Base-by-base conservation (phyloP, 1,284 basidiomycete genomes). In the Malassezia yamatoensis region DNA sequence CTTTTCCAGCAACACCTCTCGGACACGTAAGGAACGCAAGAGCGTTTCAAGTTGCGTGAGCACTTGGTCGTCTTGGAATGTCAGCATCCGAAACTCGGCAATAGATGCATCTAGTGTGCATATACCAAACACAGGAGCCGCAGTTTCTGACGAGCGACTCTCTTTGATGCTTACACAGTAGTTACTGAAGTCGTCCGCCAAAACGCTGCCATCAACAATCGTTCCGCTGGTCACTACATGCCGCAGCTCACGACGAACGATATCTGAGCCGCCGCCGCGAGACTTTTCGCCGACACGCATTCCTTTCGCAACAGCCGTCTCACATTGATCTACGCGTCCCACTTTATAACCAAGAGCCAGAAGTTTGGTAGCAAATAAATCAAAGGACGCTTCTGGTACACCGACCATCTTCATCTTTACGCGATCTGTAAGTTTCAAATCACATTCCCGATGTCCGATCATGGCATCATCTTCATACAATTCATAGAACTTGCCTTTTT, bases 381-480 rank as follows among this genome's bases (percentile, higher is more conserved):
- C 90, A 76, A 98, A 94, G 1, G 85, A 85, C 75, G 83, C 84
- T 74, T 98, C 94, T 0, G 94, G 94, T 5, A 98, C 93, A 40
- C 94, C 91, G 58, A 94, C 89, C 88, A 72, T 72, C 53, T 87
- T 91, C 94, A 99, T 99, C 77, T 96, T 98, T 54, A 96, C 91
- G 53, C 88, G 79, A 45, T 84, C 82, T 1, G 89, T 91, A 37
- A 91, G 79, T 63, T 76, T 76, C 56, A 76, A 64, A 51, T 75
- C 74, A 51, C 72, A 72, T 49, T 76, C 73, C 51, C 70, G 73
- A 51, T 76, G 74, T 5, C 70, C 74, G 18, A 74, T 76, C 34
- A 74, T 59, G 2, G 74, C 74, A 38, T 75, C 74, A 29, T 75
- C 73, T 51, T 75, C 71, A 60, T 75, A 75, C 43, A 71, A 55